These are phyloP conservation scores for Scalesia atractyloides DNA, from an alignment of 129 eudicot genomes.

Conservation along the genomic window DNA sequence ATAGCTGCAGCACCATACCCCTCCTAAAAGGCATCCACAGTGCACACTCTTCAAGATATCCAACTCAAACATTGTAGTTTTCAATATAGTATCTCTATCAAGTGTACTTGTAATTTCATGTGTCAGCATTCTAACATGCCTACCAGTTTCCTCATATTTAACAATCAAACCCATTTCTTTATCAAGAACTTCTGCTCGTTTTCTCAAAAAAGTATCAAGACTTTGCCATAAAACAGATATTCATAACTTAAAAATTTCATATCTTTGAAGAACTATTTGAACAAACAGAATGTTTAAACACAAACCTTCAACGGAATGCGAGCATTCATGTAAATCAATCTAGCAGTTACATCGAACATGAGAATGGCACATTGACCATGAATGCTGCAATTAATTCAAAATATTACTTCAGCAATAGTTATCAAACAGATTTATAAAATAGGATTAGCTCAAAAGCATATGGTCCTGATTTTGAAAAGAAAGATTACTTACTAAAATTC, in stretches of 20 bases:
- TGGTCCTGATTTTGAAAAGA: too few relatives aligned
- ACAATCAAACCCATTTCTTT: slow-evolving; percentile 52
- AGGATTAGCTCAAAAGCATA: too few relatives aligned
- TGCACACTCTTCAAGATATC: slow-evolving; percentile 59
- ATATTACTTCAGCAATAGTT: background rate
- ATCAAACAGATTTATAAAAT: background rate
- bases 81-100: slow-evolving; percentile 52
- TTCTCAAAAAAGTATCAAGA: slow-evolving; percentile 25
- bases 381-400: slow-evolving; percentile 50
- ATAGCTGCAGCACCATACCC: slow-evolving; percentile 38
- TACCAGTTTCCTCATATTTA: slow-evolving; percentile 49
- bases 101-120: slow-evolving; percentile 63
- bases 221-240: too few relatives aligned
- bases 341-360: slow-evolving; percentile 84
- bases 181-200: slow-evolving; percentile 54
- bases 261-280: too few relatives aligned
- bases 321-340: slow-evolving; percentile 73
- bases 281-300: background rate
- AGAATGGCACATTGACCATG: slow-evolving; percentile 81
- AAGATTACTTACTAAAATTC: slow-evolving; percentile 65
- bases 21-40: slow-evolving; percentile 58
- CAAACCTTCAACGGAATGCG: slow-evolving; percentile 75
- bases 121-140: slow-evolving; percentile 58
- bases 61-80: slow-evolving; percentile 52
- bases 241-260: too few relatives aligned